Percentiles rank a stretch among this genome's conserved stretches.
Evolutionary conservation across 345 rosid genomes (phyloP).

Genomic region (Acer saccharum): DNA sequence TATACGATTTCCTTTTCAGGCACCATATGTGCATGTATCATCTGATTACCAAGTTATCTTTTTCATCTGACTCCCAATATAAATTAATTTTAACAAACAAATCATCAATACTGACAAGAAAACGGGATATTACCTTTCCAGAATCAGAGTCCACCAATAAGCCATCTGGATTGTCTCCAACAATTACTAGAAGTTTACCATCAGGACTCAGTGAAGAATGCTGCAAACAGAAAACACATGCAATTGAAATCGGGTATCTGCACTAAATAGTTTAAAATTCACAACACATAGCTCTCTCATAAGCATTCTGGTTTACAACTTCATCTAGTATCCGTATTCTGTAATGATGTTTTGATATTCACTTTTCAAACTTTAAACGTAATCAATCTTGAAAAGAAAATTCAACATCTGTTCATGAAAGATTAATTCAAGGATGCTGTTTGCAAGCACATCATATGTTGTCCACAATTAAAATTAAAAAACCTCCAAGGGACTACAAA

Average conservation of each 20-base stretch:
- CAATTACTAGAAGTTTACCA: constrained; percentile 64
- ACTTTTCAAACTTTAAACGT: not conserved
- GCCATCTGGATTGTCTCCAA: constrained; percentile 76
- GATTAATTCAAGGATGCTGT: not conserved
- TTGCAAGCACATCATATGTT: not conserved
- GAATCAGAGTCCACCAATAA: constrained; percentile 61
- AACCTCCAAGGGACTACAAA: not conserved
- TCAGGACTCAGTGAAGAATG: constrained; percentile 77
- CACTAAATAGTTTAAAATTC: not conserved
- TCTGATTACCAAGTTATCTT: not conserved
- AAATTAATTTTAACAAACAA: not conserved
- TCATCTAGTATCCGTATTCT: not conserved
- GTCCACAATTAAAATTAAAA: not conserved
- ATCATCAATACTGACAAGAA: not conserved
- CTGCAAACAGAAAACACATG: constrained; percentile 34
- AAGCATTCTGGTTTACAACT: no score
- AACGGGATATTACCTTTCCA: constrained; percentile 49
- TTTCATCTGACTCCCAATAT: not conserved
- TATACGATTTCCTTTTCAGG: not conserved
- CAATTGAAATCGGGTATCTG: not conserved
- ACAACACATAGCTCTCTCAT: not conserved
- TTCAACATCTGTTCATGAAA: not conserved
- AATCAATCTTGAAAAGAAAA: not conserved
- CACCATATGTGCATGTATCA: not conserved
- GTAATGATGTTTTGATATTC: not conserved